Percentiles rank a stretch among this genome's conserved stretches.
phyloP scores from a whole-genome alignment of 2,329 filamentous ascomycete species.

The Aureobasidium leucospermi region DNA sequence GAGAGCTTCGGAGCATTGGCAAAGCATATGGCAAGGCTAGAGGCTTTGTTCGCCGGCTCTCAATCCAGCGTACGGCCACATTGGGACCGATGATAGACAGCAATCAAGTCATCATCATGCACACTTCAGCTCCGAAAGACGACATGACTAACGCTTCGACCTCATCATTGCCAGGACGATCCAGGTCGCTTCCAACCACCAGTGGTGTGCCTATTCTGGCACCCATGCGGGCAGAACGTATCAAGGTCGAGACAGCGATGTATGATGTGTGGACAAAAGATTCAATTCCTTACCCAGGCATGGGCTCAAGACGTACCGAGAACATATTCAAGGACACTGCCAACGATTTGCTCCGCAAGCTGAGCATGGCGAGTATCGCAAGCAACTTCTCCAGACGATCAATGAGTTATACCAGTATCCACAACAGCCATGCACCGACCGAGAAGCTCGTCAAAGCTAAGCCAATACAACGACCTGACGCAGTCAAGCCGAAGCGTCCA shows the following conservation, averaged over 20 bases:
- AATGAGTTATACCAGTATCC: slow-evolving; percentile 45
- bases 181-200: slow-evolving; percentile 69
- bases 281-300: slow-evolving; percentile 72
- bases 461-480: slow-evolving; percentile 3
- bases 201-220: slow-evolving; percentile 63
- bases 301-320: slow-evolving; percentile 60
- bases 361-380: slow-evolving; percentile 74
- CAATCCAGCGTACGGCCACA: slow-evolving; percentile 71
- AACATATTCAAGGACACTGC: slow-evolving; percentile 70
- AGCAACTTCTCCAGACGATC: slow-evolving; percentile 69
- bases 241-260: slow-evolving; percentile 66
- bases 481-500: slow-evolving; percentile 14
- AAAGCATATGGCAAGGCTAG: slow-evolving; percentile 67
- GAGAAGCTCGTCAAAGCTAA: slow-evolving; percentile 5
- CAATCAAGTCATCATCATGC: slow-evolving; percentile 77
- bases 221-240: slow-evolving; percentile 66
- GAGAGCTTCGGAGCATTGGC: slow-evolving; percentile 68
- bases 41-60: slow-evolving; percentile 58
- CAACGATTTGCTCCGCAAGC: slow-evolving; percentile 77
- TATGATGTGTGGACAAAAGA: slow-evolving; percentile 80
- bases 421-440: slow-evolving; percentile 12
- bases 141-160: slow-evolving; percentile 32
- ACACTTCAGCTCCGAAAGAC: slow-evolving; percentile 64
- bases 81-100: slow-evolving; percentile 60
- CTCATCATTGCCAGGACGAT: slow-evolving; percentile 54